Conservation (phyloP, 805 yeast species). For the Candida krabiensis region DNA sequence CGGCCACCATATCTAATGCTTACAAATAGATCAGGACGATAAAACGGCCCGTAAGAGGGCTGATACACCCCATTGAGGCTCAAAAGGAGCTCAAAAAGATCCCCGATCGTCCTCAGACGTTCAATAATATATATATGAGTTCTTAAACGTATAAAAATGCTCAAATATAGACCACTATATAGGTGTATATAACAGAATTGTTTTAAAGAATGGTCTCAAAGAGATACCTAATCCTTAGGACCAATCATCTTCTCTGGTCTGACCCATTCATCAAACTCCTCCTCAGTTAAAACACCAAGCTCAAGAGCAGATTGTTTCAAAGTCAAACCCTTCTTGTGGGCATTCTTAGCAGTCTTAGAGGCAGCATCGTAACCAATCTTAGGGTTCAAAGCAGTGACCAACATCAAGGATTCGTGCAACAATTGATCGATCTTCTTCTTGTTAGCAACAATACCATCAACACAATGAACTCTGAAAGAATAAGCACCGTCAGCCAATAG, state of each 20-base stretch:
- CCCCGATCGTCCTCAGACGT: too few species aligned
- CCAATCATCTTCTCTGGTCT: constrained; percentile 98
- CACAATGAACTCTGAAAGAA: constrained; percentile 94
- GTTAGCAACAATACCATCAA: constrained; percentile 91
- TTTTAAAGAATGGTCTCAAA: too few species aligned
- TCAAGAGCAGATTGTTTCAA: constrained; percentile 93
- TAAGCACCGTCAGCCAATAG: constrained; percentile 84
- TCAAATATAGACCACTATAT: not conserved
- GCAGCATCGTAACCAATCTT: constrained; percentile 98
- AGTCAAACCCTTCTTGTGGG: constrained; percentile 96
- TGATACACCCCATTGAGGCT: too few species aligned
- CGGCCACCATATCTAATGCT: too few species aligned
- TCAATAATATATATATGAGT: not conserved
- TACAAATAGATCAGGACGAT: too few species aligned
- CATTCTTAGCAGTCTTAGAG: constrained; percentile 97
- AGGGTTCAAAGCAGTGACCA: constrained; percentile 98
- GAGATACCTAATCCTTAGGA: constrained; percentile 51
- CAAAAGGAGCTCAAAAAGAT: too few species aligned
- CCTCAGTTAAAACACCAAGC: constrained; percentile 76
- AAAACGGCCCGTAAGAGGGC: too few species aligned
- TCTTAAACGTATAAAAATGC: not conserved
- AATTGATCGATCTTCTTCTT: constrained; percentile 81
- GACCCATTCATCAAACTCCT: constrained; percentile 95
- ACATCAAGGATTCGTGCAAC: constrained; percentile 93
- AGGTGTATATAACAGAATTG: not conserved